phyloP scores from a whole-genome alignment of 2,329 filamentous ascomycete species.

The Apiospora hydei region DNA sequence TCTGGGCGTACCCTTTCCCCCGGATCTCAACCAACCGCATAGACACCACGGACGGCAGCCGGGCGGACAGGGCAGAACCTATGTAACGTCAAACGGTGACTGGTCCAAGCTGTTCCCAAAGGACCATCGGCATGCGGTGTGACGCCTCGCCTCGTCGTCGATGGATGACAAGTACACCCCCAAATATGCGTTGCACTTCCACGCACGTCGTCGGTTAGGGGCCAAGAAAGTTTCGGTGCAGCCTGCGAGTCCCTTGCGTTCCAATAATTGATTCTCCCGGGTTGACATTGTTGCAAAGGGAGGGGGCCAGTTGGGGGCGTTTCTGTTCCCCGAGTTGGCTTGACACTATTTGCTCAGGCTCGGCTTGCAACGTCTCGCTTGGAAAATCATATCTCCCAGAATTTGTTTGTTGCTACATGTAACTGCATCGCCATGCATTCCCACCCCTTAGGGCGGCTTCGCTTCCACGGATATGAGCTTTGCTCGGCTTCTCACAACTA shows the following conservation, averaged over 20 bases:
- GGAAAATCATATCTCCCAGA: background rate
- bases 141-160: background rate
- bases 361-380: background rate
- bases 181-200: background rate
- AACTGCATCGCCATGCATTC: background rate
- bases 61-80: background rate
- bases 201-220: background rate
- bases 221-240: background rate
- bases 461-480: background rate
- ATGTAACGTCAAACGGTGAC: conserved; percentile 8
- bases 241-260: background rate
- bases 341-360: background rate
- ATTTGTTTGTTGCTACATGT: background rate
- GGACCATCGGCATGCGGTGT: background rate
- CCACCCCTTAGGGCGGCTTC: background rate
- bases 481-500: background rate
- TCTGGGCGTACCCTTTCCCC: background rate
- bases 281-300: background rate
- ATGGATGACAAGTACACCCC: background rate
- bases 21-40: conserved; percentile 3
- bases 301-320: background rate
- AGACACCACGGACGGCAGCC: background rate
- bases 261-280: background rate
- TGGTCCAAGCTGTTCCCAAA: background rate
- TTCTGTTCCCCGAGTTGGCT: background rate